Conservation (phyloP, 2,329 filamentous ascomycete species). For the Ramularia endophylla region DNA sequence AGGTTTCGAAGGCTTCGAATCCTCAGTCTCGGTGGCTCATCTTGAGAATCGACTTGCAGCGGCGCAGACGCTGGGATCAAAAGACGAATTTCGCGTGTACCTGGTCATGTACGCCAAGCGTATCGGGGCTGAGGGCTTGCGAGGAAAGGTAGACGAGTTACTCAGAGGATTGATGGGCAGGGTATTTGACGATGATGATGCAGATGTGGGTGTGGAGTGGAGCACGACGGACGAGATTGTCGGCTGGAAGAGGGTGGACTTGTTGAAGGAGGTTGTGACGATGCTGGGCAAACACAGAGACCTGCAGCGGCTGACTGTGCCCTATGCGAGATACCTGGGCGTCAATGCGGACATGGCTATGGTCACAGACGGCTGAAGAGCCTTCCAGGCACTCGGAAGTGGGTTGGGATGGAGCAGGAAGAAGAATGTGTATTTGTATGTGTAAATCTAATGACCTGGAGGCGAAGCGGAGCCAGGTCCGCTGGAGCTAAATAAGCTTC, state of each 20-base stretch:
- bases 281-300: conserved; percentile 98
- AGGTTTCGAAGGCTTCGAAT: conserved; percentile 88
- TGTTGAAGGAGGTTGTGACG: conserved; percentile 85
- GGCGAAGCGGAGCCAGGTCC: too few relatives aligned
- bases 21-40: conserved; percentile 85
- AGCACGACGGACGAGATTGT: conserved; percentile 68
- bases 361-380: conserved; percentile 4
- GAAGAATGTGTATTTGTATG: too few relatives aligned
- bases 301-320: conserved; percentile 87
- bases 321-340: conserved; percentile 73
- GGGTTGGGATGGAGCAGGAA: too few relatives aligned
- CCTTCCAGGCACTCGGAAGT: too few relatives aligned
- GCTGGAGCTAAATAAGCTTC: too few relatives aligned
- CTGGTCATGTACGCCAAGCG: conserved; percentile 98
- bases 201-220: conserved; percentile 54
- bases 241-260: conserved; percentile 82
- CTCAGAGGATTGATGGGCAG: conserved; percentile 75
- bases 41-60: conserved; percentile 92
- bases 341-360: conserved; percentile 7
- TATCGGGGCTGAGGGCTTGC: conserved; percentile 80
- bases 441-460: too few relatives aligned
- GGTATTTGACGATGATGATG: conserved; percentile 55
- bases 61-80: conserved; percentile 74
- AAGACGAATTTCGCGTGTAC: conserved; percentile 90
- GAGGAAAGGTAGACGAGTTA: conserved; percentile 87